These are phyloP conservation scores for Bremia lactucae DNA, from an alignment of 352 stramenopile species.

Conservation along the genomic window DNA sequence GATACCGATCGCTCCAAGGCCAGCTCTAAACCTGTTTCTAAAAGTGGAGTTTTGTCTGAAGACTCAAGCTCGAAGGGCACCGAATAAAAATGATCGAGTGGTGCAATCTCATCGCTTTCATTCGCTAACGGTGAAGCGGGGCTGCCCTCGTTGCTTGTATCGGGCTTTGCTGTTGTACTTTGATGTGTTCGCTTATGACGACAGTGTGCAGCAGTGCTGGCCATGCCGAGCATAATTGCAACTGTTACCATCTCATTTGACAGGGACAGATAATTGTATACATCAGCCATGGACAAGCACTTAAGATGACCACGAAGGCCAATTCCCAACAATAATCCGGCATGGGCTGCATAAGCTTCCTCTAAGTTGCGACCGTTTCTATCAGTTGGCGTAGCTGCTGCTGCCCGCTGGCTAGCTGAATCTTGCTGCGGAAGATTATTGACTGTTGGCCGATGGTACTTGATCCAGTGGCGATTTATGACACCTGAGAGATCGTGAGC, in stretches of 20 bases:
- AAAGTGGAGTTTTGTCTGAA: slow-evolving; percentile 23
- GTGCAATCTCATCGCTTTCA: slow-evolving; percentile 7
- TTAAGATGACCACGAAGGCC: slow-evolving; percentile 91
- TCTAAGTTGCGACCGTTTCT: slow-evolving; percentile 41
- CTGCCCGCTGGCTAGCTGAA: slow-evolving; percentile 4
- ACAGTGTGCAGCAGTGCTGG: slow-evolving; percentile 87
- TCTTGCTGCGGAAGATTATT: slow-evolving; percentile 11
- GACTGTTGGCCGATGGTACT: slow-evolving; percentile 90
- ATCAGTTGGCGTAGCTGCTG: slow-evolving; percentile 11
- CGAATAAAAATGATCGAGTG: slow-evolving; percentile 18
- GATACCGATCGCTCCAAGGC: slow-evolving; percentile 84
- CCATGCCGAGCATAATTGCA: slow-evolving; percentile 94
- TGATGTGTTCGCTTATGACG: slow-evolving; percentile 36
- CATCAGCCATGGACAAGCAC: slow-evolving; percentile 92
- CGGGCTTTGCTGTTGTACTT: slow-evolving; percentile 3
- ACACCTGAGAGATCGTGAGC: slow-evolving; percentile 49
- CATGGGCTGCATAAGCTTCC: slow-evolving; percentile 84
- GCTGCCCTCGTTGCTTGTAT: not conserved
- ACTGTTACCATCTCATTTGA: slow-evolving; percentile 95
- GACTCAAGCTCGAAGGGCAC: slow-evolving; percentile 15
- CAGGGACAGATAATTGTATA: slow-evolving; percentile 97
- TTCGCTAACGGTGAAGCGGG: slow-evolving; percentile 1
- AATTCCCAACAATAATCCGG: slow-evolving; percentile 92
- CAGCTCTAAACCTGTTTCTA: slow-evolving; percentile 40
- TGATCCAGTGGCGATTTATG: slow-evolving; percentile 96